phyloP scores from a whole-genome alignment of 2,329 filamentous ascomycete genomes.

The Amphichorda felina region DNA sequence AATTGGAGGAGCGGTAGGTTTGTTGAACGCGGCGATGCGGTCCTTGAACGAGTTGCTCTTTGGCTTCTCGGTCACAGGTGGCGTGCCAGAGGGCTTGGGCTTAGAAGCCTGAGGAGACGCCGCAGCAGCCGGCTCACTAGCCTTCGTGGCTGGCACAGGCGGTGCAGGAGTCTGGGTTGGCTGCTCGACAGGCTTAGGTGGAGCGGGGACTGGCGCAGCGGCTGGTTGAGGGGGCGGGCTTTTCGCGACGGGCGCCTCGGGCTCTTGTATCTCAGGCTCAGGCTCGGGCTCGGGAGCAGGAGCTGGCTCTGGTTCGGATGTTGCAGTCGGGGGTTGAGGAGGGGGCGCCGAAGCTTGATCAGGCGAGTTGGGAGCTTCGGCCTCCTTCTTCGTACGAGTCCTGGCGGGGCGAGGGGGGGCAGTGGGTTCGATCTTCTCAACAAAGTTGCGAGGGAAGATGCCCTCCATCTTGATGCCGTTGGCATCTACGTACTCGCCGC shows the following conservation, averaged over 20 bases:
- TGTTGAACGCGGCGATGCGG: slow-evolving; percentile 95
- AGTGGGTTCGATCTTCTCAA: slow-evolving; percentile 88
- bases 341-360: slow-evolving; percentile 19
- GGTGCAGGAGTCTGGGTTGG: slow-evolving; percentile 15
- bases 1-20: slow-evolving; percentile 69
- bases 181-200: slow-evolving; percentile 7
- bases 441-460: slow-evolving; percentile 93
- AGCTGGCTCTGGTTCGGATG: slow-evolving; percentile 16
- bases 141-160: slow-evolving; percentile 20
- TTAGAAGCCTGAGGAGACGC: slow-evolving; percentile 9
- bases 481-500: slow-evolving; percentile 73
- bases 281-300: slow-evolving; percentile 18
- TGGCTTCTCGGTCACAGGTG: slow-evolving; percentile 65
- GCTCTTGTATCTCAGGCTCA: slow-evolving; percentile 23
- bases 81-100: slow-evolving; percentile 41
- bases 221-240: slow-evolving; percentile 20
- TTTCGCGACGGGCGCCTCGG: slow-evolving; percentile 14
- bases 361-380: slow-evolving; percentile 20
- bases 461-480: slow-evolving; percentile 66
- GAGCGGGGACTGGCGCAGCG: slow-evolving; percentile 20
- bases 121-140: slow-evolving; percentile 22
- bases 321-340: slow-evolving; percentile 18
- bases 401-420: slow-evolving; percentile 78
- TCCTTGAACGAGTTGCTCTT: slow-evolving; percentile 73
- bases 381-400: slow-evolving; percentile 52